Base-by-base conservation (phyloP, 441 rosid genomes). In the Hura crepitans region DNA sequence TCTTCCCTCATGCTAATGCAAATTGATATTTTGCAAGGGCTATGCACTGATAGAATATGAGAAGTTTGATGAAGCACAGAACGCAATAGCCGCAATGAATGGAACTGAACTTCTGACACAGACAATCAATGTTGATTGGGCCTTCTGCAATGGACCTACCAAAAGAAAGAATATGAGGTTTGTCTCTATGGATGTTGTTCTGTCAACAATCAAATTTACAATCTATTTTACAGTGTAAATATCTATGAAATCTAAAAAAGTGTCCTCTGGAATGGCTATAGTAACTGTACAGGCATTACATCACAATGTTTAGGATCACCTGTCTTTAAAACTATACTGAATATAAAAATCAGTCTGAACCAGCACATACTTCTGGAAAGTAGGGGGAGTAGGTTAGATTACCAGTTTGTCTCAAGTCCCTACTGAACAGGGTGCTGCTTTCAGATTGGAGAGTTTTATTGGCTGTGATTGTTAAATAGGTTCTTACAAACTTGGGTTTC, bases 21-120 rank as follows among this genome's bases (percentile, higher is more conserved):
- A 42, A 17, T n/a, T 65, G 5, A 71, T 69, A 11, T 62, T 42
- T 58, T 69, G n/a, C 64, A 54, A 95, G 99, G 99, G 99, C 33
- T 95, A 95, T 81, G 97, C 98, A 4, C 86, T 96, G 79, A 85
- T 96, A 72, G 98, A 92, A 69, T 96, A 84, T 51, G 99, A 85
- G 78, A 91, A 82, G 79, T 83, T 76, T 30, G 99, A 95, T 83
- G 96, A 92, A 77, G 99, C 99, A 71, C 88, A 87, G 72, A 86
- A 72, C 45, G 97, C 99, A 27, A 91, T 92, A 61, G 75, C 90
- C 53, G 67, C 85, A 66, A 80, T 86, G 93, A 89, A 88, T 79
- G 97, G 93, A 60, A 77, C 87, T n/a, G 89, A 89, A 77, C 84
- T 95, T 70, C 90, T 92, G 37, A 81, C 89, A 0, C 91, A 84